Conservation (phyloP, 2,329 filamentous ascomycete genomes). For the Fusarium anthophilum region DNA sequence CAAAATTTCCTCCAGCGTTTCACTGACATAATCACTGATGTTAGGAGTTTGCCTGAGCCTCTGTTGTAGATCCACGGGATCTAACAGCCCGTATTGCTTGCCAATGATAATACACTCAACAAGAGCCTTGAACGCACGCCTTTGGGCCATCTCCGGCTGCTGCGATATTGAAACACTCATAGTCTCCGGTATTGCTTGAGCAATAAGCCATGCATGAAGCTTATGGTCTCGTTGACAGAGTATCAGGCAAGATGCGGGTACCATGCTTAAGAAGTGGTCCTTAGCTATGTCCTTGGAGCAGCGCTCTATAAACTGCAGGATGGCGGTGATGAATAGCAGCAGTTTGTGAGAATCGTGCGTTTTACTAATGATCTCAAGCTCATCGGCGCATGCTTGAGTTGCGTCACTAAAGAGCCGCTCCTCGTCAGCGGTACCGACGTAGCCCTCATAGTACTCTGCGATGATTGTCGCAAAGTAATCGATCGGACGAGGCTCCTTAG, state of each 20-base stretch:
- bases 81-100: background rate
- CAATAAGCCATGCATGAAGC: background rate
- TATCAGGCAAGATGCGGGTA: background rate
- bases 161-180: background rate
- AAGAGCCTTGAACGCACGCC: background rate
- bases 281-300: background rate
- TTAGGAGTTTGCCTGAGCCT: background rate
- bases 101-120: background rate
- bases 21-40: background rate
- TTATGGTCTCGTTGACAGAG: background rate
- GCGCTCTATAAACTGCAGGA: background rate
- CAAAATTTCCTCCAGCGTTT: background rate
- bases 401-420: background rate
- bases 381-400: background rate
- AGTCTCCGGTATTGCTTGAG: background rate
- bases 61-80: background rate
- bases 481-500: background rate
- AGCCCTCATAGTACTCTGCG: background rate
- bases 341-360: background rate
- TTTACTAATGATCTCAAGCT: background rate
- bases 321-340: background rate
- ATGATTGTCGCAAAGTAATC: background rate
- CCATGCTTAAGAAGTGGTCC: background rate
- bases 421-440: background rate
- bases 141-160: background rate